Base-by-base conservation (phyloP, 2,329 filamentous ascomycete species). In the Alternaria alternata region DNA sequence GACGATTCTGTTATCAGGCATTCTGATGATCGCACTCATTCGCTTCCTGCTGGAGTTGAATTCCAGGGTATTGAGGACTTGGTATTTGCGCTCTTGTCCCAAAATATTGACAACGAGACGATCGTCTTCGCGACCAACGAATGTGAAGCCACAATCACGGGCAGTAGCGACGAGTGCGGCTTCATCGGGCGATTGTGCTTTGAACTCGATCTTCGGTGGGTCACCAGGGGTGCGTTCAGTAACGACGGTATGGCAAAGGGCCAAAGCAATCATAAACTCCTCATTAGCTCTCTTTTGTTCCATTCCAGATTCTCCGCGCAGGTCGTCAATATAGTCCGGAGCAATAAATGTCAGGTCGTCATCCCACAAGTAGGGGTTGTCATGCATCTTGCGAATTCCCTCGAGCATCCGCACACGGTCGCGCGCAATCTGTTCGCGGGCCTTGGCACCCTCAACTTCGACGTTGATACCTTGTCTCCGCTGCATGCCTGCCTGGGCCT, bases 11-110 rank as follows among this genome's bases (percentile, higher is more conserved):
- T 91, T 91, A 77, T 98, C 88, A 0, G 95, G 94, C 93, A 98
- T 97, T 59, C 91, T 88, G 51, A 99, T 89, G 68, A 99, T 97
- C 2, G 94, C 92, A 79, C 94, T 98, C 95, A 99, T 99, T 67
- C 95, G 88, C 82, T 99, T 99, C 72, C 95, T 88, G 43, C 91
- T 93, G 0, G 94, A 98, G 78, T 98, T 98, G 83, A 99, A 99
- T 76, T 99, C 95, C 38, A 99, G 89, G 1, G 91, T 97, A 79
- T 97, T 98, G 48, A 99, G 86, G 32, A 99, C 90, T 16, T 89
- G 89, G 76, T 95, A 99, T 63, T 90, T 88, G 47, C 88, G 87
- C 68, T 98, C 93, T 71, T 93, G 86, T 49, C 95, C 96, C 82
- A 96, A 87, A 7, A 96, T 85, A 66, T 97, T 97, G 55, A 99